Conservation (phyloP, 305 asterid species). For the Ruellia speciosa region DNA sequence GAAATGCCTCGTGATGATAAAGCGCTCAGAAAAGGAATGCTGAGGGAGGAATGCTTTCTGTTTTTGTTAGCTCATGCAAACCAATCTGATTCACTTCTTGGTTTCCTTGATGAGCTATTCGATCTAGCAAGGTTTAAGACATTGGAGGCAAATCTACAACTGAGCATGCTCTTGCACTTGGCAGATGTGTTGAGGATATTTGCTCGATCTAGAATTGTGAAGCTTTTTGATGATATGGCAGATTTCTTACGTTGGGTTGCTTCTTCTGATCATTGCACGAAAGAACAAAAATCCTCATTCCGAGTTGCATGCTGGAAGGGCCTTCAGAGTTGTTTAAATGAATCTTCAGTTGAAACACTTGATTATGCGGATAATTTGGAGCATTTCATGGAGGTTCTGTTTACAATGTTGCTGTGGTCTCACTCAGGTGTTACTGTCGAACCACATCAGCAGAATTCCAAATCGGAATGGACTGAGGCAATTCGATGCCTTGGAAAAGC, state of each 20-base stretch:
- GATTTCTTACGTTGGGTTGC: slow-evolving; percentile 42
- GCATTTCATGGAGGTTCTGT: slow-evolving; percentile 66
- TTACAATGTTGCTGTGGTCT: slow-evolving; percentile 47
- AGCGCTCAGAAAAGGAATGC: slow-evolving; percentile 42
- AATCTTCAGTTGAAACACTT: slow-evolving; percentile 38
- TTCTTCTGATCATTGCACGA: slow-evolving; percentile 41
- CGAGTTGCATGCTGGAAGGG: slow-evolving; percentile 93
- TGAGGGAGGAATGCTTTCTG: slow-evolving; percentile 76
- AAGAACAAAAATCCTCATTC: slow-evolving; percentile 43
- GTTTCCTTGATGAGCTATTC: slow-evolving; percentile 73
- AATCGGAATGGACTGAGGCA: slow-evolving; percentile 76
- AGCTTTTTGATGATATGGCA: slow-evolving; percentile 64
- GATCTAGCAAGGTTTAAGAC: slow-evolving; percentile 70
- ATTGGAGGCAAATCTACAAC: slow-evolving; percentile 73
- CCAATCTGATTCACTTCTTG: slow-evolving; percentile 62
- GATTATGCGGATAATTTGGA: slow-evolving; percentile 47
- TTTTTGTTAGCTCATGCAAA: slow-evolving; percentile 65
- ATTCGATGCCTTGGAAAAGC: slow-evolving; percentile 74
- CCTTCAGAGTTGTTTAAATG: slow-evolving; percentile 51
- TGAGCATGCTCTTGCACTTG: slow-evolving; percentile 57
- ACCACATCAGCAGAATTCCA: slow-evolving; percentile 25
- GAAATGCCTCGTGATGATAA: slow-evolving; percentile 30
- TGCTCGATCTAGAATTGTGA: slow-evolving; percentile 58
- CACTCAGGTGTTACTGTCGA: slow-evolving; percentile 28
- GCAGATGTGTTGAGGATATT: slow-evolving; percentile 60